Evolutionary conservation across 345 rosid genomes (phyloP).

Genomic region (Cardamine chenopodiifolia): DNA sequence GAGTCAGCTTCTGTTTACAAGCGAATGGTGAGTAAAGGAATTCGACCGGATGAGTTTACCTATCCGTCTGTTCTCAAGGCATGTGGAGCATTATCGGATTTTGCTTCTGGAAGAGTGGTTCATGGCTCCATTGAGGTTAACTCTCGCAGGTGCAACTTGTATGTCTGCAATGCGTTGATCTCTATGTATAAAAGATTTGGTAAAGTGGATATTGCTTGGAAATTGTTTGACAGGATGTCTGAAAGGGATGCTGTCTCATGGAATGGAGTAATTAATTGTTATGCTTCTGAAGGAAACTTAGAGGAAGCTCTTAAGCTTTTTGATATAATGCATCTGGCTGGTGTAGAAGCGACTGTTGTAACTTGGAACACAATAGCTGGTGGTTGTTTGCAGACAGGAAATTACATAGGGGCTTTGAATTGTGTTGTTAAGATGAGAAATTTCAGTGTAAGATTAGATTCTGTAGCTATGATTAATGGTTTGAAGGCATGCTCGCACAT

Average conservation of each 20-base stretch:
- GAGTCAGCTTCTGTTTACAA: conserved; percentile 57
- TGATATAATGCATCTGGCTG: conserved; percentile 50
- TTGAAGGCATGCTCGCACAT: conserved; percentile 70
- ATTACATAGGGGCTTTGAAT: conserved; percentile 53
- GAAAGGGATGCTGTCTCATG: conserved; percentile 75
- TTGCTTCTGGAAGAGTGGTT: conserved; percentile 54
- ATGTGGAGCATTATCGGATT: conserved; percentile 59
- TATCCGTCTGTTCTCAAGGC: conserved; percentile 83
- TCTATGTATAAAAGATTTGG: conserved; percentile 75
- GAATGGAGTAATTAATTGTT: conserved; percentile 65
- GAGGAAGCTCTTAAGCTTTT: conserved; percentile 58
- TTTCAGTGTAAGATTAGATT: conserved; percentile 52
- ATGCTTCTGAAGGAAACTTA: conserved; percentile 64
- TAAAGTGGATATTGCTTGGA: conserved; percentile 51
- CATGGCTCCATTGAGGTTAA: conserved; percentile 55
- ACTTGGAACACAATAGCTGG: conserved; percentile 72
- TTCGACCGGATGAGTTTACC: conserved; percentile 65
- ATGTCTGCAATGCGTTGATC: conserved; percentile 70
- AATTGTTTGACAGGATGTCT: conserved; percentile 64
- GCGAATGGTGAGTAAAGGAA: conserved; percentile 55
- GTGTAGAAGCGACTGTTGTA: conserved; percentile 53
- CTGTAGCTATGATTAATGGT: conserved; percentile 58
- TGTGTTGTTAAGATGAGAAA: conserved; percentile 53
- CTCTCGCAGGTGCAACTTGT: conserved; percentile 50
- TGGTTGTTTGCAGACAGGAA: conserved; percentile 48